Base-by-base conservation (phyloP, 2,329 filamentous ascomycete species). In the Ophiostoma piceae region DNA sequence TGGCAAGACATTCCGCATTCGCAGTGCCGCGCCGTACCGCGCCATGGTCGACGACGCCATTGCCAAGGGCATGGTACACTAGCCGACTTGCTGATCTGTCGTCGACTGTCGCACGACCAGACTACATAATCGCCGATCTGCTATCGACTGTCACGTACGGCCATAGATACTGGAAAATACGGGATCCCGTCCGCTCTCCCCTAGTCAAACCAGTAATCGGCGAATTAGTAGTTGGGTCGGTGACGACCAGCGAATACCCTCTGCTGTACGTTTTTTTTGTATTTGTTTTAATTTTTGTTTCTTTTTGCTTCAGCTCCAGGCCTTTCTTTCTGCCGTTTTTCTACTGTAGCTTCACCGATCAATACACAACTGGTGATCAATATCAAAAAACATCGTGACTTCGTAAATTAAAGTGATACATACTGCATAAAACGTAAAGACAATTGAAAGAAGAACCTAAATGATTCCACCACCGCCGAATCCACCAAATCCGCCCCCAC, bases 401-500 rank as follows among this genome's bases (percentile, higher is more conserved):
- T 57, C 51, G 51, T 57, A 14, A 57, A 22, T 22, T 57, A 26
- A 57, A 57, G 51, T 57, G 16, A 57, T n/a, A 47, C 16, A 57
- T 57, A 3, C 14, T 26, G 29, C 51, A 57, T 22, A 3, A 22
- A 57, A 26, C 26, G 22, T n/a, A 26, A 3, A 11, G 26, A 26
- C 26, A 9, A 47, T n/a, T n/a, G 51, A 26, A 26, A 14, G 22
- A 7, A 57, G 47, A 8, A 35, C 14, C n/a, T 65, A 66, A 22
- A 66, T 66, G 39, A 66, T 66, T 2, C 75, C 75, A 11, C 68
- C 67, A 5, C 64, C 69, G 4, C 69, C 67, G 9, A 68, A 70
- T 6, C 71, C 69, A 19, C 70, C 71, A 35, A 67, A 69, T 1
- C 69, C 69, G 7, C 69, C 69, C 4, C 68, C 68, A 8, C 69